Evolutionary conservation across 495 filamentous ascomycete genomes (phyloP), one percentile per base, ranked within the genome.

Genomic region (Penicillium tannophilum): DNA sequence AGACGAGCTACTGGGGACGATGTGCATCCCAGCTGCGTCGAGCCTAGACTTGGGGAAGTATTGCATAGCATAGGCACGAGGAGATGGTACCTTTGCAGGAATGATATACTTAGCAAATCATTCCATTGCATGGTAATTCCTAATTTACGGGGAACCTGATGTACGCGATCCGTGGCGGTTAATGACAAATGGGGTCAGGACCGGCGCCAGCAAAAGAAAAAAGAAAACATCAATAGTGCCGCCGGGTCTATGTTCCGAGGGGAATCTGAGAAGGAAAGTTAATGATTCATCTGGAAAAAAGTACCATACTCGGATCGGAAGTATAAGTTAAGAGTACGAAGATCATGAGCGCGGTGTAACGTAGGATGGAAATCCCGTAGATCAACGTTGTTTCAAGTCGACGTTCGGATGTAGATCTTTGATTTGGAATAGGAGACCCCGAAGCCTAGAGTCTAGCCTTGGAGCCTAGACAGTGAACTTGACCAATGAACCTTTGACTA

Each of bases 211-310:
- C 23, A 30, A 17, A 17, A 44, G n/a, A 59, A 60, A 51, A 60
- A 52, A 30, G 55, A 51, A 36, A 19, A 36, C 35, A 20, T 31
- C 58, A 60, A 60, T 60, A 55, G 46, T 28, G 35, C 52, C 17
- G 33, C 28, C 35, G 52, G 52, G 31, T 35, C 6, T 0, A 3
- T 2, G 6, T 36, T 44, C 58, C 26, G 41, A 28, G 33, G 24
- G 30, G 52, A 16, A 9, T 52, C 23, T 7, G 26, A 50, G 52
- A 12, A 23, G 19, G 16, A n/a, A 41, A 41, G 14, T 8, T 17
- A 16, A n/a, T 17, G 16, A 6, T 41, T 41, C 39, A 17, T 5
- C 39, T 10, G 35, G 35, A 23, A 23, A 23, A 23, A 47, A 47
- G 39, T 41, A 41, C 39, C 14, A 41, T 36, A 28, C 28, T 5